Percentiles rank a stretch among this genome's conserved stretches.
Evolutionary conservation across 192 early-diverging fungal species (phyloP).

Genomic region (Entomortierella beljakovae): DNA sequence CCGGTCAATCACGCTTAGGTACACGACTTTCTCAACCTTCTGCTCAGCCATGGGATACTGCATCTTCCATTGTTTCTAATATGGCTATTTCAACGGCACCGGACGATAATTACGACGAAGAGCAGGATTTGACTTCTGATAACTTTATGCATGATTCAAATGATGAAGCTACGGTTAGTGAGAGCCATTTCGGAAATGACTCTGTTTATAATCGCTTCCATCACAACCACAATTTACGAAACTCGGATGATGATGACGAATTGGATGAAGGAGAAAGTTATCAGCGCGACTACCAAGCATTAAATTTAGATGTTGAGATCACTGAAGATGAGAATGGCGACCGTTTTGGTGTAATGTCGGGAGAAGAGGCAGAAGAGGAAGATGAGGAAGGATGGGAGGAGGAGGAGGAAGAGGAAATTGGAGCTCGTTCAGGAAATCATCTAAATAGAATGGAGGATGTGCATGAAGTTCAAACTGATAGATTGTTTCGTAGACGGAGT

Average conservation of each 20-base stretch:
- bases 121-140: not conserved
- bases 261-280: constrained; percentile 12
- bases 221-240: constrained; percentile 1
- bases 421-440: too few relatives aligned
- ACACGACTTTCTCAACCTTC: not conserved
- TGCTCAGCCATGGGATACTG: constrained; percentile 1
- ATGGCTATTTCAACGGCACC: not conserved
- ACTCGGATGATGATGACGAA: constrained; percentile 14
- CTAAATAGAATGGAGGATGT: too few relatives aligned
- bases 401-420: not conserved
- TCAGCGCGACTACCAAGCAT: not conserved
- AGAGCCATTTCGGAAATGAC: constrained; percentile 7
- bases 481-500: too few relatives aligned
- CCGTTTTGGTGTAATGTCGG: not conserved
- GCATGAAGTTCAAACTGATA: too few relatives aligned
- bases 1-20: not conserved
- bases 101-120: not conserved
- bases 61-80: not conserved
- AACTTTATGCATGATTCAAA: constrained; percentile 1
- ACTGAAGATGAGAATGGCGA: not conserved
- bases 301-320: constrained; percentile 1
- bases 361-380: not conserved
- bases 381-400: not conserved
- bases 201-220: not conserved
- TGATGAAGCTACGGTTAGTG: constrained; percentile 3